Base-by-base conservation (phyloP, 176 grass and related monocot species). In the Hsuehochloa calcarea region DNA sequence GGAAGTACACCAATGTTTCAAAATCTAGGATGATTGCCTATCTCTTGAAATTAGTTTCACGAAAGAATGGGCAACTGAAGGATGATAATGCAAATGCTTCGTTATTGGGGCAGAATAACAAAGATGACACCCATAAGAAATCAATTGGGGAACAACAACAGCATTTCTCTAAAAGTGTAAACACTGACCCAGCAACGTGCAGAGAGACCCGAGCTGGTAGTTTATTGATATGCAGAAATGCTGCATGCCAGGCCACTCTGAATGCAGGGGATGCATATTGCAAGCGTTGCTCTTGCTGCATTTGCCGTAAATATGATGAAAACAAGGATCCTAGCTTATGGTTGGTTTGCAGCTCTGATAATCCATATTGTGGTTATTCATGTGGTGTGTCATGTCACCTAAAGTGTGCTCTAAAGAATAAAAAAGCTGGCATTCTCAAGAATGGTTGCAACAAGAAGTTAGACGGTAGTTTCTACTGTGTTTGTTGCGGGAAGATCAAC, bases 311-410 rank as follows among this genome's bases (percentile, higher is more conserved):
- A 51, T 98, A 91, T 50, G 95, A 98, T 89, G 95, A 98, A 65
- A 98, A 98, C 61, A 98, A 98, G 84, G 95, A 98, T 72, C 95
- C 93, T 80, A 98, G 91, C 64, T 78, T 98, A 58, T 98, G 95
- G 95, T 84, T 98, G 83, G 87, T 91, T 80, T 98, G 95, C 91
- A 95, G 62, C 75, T 98, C 93, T 61, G 95, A 98, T 67, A 86
- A 75, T 75, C 91, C 93, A 58, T 95, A 91, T 70, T 73, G 37
- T 55, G 79, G 86, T 17, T 41, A 77, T 75, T 91, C 93, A 71
- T 98, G 95, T 76, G 95, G 89, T 12, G 85, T 84, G 80, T 95
- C 95, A 47, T 95, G 89, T 72, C 95, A 98, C 82, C 61, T 98
- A 49, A 93, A 87, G 75, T 98, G 95, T 91, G 95, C 92, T 38